Conservation (phyloP, 179 eudicot species). For the Sideroxylon spinosum region DNA sequence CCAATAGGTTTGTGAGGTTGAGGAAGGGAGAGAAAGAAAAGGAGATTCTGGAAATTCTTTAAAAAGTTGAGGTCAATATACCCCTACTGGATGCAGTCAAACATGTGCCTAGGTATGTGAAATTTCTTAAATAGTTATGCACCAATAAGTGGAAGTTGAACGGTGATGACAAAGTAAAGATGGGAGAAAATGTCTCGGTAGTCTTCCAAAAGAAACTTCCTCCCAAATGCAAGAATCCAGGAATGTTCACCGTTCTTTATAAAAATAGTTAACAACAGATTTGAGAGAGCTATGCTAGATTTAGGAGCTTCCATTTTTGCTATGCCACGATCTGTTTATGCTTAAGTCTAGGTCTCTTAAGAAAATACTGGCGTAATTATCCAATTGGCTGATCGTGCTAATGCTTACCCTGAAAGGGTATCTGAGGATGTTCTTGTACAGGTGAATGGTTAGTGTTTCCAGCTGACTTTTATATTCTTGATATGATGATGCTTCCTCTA, state of each 20-base stretch:
- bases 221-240: neutral
- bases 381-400: slow-evolving; percentile 15
- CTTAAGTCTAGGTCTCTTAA: no score
- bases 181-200: slow-evolving; percentile 1
- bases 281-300: no score
- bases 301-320: neutral
- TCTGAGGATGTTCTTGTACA: slow-evolving; percentile 17
- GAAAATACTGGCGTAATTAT: slow-evolving; percentile 6
- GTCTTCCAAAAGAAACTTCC: slow-evolving; percentile 4
- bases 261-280: neutral
- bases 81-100: neutral
- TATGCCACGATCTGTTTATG: slow-evolving; percentile 12
- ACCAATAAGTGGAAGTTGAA: neutral
- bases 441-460: neutral
- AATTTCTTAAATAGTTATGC: neutral
- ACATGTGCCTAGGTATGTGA: slow-evolving; percentile 4
- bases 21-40: no score
- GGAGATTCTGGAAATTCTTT: no score
- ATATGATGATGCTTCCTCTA: no score
- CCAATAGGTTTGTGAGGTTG: no score
- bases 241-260: slow-evolving; percentile 2
- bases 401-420: slow-evolving; percentile 7
- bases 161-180: neutral
- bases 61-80: slow-evolving; percentile 7
- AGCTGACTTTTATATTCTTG: slow-evolving; percentile 8